These are phyloP conservation scores for Taphrina wiesneri DNA, from an alignment of 1,139 yeast genomes.

Conservation along the genomic window DNA sequence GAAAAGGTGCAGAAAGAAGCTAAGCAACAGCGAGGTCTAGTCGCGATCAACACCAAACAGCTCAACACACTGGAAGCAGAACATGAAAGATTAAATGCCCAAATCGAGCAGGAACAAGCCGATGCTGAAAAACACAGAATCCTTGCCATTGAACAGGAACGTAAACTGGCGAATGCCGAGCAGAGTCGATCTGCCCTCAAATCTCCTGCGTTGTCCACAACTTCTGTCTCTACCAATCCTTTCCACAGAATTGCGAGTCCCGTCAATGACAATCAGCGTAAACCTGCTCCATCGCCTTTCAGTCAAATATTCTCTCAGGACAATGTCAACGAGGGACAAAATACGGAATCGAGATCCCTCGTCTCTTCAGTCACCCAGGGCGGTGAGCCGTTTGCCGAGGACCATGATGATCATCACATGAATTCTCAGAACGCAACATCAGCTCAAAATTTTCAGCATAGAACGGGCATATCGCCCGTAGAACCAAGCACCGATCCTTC, in stretches of 20 bases:
- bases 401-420: neutral
- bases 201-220: slow-evolving; percentile 9
- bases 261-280: neutral
- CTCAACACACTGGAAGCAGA: slow-evolving; percentile 58
- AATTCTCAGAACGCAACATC: neutral
- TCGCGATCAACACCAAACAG: slow-evolving; percentile 69
- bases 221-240: slow-evolving; percentile 35
- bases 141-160: slow-evolving; percentile 15
- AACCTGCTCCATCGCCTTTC: slow-evolving; percentile 5
- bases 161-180: slow-evolving; percentile 30
- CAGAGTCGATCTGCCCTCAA: slow-evolving; percentile 34
- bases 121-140: slow-evolving; percentile 46
- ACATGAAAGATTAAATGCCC: slow-evolving; percentile 52
- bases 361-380: neutral
- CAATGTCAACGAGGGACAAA: neutral
- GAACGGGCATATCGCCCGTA: neutral
- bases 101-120: slow-evolving; percentile 47
- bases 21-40: slow-evolving; percentile 62
- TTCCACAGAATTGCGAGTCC: slow-evolving; percentile 34
- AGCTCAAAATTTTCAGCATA: neutral
- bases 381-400: neutral
- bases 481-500: neutral
- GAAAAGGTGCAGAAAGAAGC: slow-evolving; percentile 56
- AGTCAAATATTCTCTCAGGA: slow-evolving; percentile 4
- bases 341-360: neutral